Conservation (phyloP, 176 grass and related monocot species). For the Urochloa ruziziensis region DNA sequence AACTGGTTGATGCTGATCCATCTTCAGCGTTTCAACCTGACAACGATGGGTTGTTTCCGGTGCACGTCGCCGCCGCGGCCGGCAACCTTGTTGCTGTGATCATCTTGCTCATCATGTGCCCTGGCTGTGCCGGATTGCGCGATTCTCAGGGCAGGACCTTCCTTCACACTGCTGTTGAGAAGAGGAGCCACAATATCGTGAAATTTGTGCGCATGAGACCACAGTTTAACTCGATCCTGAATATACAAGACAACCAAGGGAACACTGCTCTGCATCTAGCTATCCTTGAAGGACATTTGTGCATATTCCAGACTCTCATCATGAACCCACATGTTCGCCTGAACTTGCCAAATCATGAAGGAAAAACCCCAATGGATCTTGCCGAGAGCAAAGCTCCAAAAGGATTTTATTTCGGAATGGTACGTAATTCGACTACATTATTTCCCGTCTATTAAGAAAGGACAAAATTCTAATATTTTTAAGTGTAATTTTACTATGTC, state of each 20-base stretch:
- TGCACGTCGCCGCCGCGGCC: not conserved
- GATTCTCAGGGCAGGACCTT: not conserved
- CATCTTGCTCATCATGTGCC: not conserved
- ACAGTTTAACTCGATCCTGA: not conserved
- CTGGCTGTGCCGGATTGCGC: not conserved
- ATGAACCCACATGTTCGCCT: not conserved
- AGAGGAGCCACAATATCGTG: not conserved
- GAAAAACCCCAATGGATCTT: constrained; percentile 22
- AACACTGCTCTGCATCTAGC: constrained; percentile 42
- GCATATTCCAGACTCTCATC: not conserved
- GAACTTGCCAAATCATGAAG: constrained; percentile 11
- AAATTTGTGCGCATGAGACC: not conserved
- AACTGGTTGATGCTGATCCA: not conserved
- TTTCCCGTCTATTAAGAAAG: not conserved
- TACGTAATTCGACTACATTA: not conserved
- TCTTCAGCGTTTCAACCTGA: not conserved
- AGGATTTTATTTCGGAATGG: not conserved
- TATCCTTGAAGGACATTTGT: not conserved
- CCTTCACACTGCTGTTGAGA: not conserved
- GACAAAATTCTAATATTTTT: not conserved
- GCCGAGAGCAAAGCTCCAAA: not conserved
- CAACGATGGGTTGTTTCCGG: not conserved
- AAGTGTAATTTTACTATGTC: not conserved
- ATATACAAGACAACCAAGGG: constrained; percentile 27
- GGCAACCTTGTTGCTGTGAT: not conserved